Percentiles rank a stretch among this genome's conserved stretches.
These are phyloP conservation scores for Calamus simplicifolius DNA, from an alignment of 176 grass and related monocot species.

Conservation along the genomic window DNA sequence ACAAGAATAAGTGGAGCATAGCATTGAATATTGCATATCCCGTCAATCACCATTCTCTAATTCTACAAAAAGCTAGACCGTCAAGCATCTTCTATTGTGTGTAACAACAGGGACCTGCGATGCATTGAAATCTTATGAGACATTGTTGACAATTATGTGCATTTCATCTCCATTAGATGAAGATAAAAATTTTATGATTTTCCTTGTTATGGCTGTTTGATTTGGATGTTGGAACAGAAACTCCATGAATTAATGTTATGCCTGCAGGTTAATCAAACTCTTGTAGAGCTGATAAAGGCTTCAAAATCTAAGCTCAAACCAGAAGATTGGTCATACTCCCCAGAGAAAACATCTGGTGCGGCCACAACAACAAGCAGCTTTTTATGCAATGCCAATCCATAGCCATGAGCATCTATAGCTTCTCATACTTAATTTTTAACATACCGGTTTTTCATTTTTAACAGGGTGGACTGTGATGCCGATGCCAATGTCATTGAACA, in stretches of 20 bases:
- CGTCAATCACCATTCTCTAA: no score
- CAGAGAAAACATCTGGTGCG: slow-evolving; percentile 63
- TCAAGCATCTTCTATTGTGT: no score
- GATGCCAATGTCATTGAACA: slow-evolving; percentile 29
- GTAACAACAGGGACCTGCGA: no score
- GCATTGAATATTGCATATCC: no score
- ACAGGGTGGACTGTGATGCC: slow-evolving; percentile 44
- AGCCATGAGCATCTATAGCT: no score
- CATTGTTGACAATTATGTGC: no score
- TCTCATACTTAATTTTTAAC: not conserved
- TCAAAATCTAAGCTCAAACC: slow-evolving; percentile 42
- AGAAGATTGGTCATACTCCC: slow-evolving; percentile 59
- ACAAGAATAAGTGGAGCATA: no score
- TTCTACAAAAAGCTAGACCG: no score
- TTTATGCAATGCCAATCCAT: not conserved
- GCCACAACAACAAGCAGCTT: slow-evolving; percentile 1
- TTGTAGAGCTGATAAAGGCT: slow-evolving; percentile 77
- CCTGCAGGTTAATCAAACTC: slow-evolving; percentile 65
- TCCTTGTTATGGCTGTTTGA: no score
- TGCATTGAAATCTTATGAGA: no score
- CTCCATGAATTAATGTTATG: slow-evolving; percentile 1
- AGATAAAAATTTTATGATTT: no score
- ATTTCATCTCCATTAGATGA: no score
- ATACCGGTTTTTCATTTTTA: slow-evolving; percentile 26
- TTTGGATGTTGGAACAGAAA: not conserved